Evolutionary conservation across 192 early-diverging fungal species (phyloP), one percentile per base, ranked within the genome.

Genomic region (Jimgerdemannia flammicorona): DNA sequence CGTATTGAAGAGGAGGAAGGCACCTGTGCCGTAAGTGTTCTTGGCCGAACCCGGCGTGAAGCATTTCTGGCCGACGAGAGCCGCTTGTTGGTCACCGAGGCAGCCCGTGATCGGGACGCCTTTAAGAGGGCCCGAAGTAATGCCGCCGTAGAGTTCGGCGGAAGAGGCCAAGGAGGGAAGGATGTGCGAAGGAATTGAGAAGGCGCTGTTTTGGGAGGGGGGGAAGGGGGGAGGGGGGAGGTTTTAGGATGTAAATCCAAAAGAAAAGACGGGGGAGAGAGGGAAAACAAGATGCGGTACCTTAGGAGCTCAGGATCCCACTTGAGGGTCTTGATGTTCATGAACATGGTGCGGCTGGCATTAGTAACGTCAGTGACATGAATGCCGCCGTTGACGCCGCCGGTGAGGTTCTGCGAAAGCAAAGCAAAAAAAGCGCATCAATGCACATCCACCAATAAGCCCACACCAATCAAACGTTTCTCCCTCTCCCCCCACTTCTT

Each of bases 21-120:
- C 95, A 43, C 96, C 97, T n/a, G 97, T 98, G 39, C 97, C 96
- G 83, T 96, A 97, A 14, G 97, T 98, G 86, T 96, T 97, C 88
- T 98, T 98, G 66, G 91, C 91, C 80, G 95, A 90, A 10, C 97
- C 97, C 2, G 88, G 81, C 64, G 88, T 75, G 78, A 95, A 95
- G 83, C 97, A 98, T 72, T 90, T 90, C 80, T 98, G 97, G 40
- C 97, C 97, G 9, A 98, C 94, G 68, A 96, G 84, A 10, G 97
- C 97, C 1, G 96, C 95, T 82, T 98, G 97, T 80, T 98, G 97
- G 84, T 98, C 97, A 44, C 97, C 97, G 42, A 98, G 80, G 77
- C 93, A 94, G 0, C 97, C 97, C 10, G 93, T 80, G 64, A 98
- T 90, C 0, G 96, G 92, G 0, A 95, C 69, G 40, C 91, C 95